Evolutionary conservation across 2,329 filamentous ascomycete species (phyloP), one percentile per base, ranked within the genome.

Genomic region (Alternaria rosae): DNA sequence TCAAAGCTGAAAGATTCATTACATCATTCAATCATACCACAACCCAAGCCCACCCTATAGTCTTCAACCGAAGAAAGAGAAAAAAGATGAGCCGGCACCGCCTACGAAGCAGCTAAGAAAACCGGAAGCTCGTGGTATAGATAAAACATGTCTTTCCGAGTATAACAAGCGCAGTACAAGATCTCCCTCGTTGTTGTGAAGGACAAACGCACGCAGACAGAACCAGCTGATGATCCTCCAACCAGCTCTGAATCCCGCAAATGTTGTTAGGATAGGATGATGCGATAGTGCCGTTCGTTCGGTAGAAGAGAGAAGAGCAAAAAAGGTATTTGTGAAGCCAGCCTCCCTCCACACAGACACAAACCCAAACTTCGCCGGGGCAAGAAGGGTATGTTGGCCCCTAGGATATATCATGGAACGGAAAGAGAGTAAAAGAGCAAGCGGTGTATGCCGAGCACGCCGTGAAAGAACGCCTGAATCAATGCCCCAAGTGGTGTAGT

Each of bases 11-110:
- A 44, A 43, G 20, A 9, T 50, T 59, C 57, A 59, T 59, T 59
- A 32, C 51, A 38, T 59, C 57, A 55, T 59, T 59, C 51, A 59
- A 32, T 59, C 57, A 35, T 58, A 57, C 54, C 44, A 21, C 35
- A 38, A 38, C 54, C 25, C 44, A 32, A 20, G 30, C 35, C 54
- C 44, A 45, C 38, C 41, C 52, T 44, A 54, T 38, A 51, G 20
- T 51, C 30, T 38, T 51, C 30, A 51, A 51, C 25, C 13, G 25
- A 50, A 50, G 28, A 32, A 32, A 6, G 47, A 35, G 47, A 51
- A 28, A 50, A 51, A 51, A 50, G 13, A 38, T 38, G 47, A 50
- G 47, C 17, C 47, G 47, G 28, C 47, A 50, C 28, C 17, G 47
- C 47, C 13, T 50, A 50, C 47, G 47, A 35, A 50, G 47, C 47